phyloP scores from a whole-genome alignment of 495 filamentous ascomycete species.

The Aspergillus coremiiformis region DNA sequence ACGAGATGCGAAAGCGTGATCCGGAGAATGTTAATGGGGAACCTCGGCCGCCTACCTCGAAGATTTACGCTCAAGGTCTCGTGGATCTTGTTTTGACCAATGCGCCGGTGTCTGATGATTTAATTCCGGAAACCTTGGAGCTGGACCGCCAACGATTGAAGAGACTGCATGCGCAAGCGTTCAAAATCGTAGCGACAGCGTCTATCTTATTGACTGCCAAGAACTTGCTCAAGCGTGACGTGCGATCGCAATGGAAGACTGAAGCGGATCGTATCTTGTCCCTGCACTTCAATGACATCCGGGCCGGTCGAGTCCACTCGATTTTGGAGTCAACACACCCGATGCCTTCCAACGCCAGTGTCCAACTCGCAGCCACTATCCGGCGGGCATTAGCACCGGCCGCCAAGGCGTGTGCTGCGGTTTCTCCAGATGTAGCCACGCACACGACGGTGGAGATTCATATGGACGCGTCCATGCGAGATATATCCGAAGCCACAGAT shows the following conservation, averaged over 20 bases:
- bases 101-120: conserved; percentile 44
- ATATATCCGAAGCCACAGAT: conserved; percentile 6
- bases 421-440: conserved; percentile 26
- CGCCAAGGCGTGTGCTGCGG: conserved; percentile 31
- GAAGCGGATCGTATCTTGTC: conserved; percentile 72
- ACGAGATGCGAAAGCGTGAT: conserved; percentile 66
- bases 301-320: conserved; percentile 59
- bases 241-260: conserved; percentile 78
- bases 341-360: conserved; percentile 55
- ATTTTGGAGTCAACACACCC: conserved; percentile 72
- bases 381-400: conserved; percentile 49
- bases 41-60: conserved; percentile 38
- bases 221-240: conserved; percentile 89
- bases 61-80: conserved; percentile 73
- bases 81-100: conserved; percentile 57
- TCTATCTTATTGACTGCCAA: conserved; percentile 85
- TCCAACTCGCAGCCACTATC: conserved; percentile 41
- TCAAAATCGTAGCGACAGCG: conserved; percentile 72
- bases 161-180: conserved; percentile 57
- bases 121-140: conserved; percentile 77
- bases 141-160: conserved; percentile 68
- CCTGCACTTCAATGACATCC: conserved; percentile 48
- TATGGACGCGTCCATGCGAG: conserved; percentile 9
- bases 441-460: conserved; percentile 32
- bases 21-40: conserved; percentile 54